These are phyloP conservation scores for Suillus paluster DNA, from an alignment of 768 basidiomycete genomes.

Conservation along the genomic window DNA sequence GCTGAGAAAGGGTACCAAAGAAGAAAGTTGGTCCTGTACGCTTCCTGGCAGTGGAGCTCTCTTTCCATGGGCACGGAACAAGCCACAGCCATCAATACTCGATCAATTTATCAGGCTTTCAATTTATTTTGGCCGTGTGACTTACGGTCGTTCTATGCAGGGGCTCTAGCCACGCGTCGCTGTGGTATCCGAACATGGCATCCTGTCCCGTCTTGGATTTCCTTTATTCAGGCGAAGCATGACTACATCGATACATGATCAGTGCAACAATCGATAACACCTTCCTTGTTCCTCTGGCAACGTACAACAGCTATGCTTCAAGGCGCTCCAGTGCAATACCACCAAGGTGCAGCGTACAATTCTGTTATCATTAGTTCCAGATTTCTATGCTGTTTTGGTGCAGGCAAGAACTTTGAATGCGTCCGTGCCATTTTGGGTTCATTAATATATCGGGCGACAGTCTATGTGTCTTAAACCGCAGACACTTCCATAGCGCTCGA, in stretches of 20 bases:
- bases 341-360: background rate
- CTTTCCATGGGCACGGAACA: slow-evolving; percentile 27
- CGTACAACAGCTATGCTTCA: background rate
- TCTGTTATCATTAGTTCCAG: background rate
- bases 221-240: background rate
- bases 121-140: background rate
- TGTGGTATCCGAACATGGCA: background rate
- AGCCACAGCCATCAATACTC: background rate
- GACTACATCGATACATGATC: background rate
- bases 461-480: background rate
- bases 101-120: no score
- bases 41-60: slow-evolving; percentile 37
- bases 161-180: background rate
- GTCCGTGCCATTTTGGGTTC: background rate
- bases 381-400: background rate
- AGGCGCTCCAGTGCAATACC: background rate
- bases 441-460: background rate
- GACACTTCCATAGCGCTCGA: no score
- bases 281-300: background rate
- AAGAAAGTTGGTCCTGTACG: slow-evolving; percentile 43
- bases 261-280: background rate
- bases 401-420: background rate
- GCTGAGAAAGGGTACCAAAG: slow-evolving; percentile 30
- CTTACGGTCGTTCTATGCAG: background rate
- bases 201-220: background rate